phyloP scores from a whole-genome alignment of 2,329 filamentous ascomycete species.

The Emydomyces testavorans region DNA sequence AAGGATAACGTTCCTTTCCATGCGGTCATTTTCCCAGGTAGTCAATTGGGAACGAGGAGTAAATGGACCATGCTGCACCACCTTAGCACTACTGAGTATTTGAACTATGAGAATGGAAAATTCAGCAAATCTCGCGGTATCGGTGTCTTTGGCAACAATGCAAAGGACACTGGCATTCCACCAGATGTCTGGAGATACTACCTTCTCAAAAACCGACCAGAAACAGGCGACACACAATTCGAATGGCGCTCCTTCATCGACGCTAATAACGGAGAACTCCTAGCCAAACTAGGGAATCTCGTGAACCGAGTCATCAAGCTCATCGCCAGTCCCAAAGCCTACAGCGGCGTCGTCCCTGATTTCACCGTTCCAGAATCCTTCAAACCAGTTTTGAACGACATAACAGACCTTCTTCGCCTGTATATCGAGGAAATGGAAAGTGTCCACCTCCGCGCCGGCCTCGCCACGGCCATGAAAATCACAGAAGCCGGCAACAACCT shows the following conservation, averaged over 20 bases:
- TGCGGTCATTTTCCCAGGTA: constrained; percentile 71
- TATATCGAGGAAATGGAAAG: constrained; percentile 49
- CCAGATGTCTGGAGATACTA: constrained; percentile 77
- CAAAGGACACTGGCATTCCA: constrained; percentile 64
- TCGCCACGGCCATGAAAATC: constrained; percentile 45
- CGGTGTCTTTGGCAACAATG: constrained; percentile 74
- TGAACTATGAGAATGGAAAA: constrained; percentile 70
- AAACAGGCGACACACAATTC: constrained; percentile 69
- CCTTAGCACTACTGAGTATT: constrained; percentile 69
- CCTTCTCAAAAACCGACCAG: constrained; percentile 64
- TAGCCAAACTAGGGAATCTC: constrained; percentile 55
- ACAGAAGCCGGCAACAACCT: constrained; percentile 49
- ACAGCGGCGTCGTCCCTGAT: constrained; percentile 54
- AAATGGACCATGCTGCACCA: constrained; percentile 76
- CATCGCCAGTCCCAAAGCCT: constrained; percentile 54
- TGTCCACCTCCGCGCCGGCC: constrained; percentile 48
- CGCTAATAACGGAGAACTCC: constrained; percentile 67
- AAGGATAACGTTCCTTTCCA: constrained; percentile 73
- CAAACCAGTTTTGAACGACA: constrained; percentile 32
- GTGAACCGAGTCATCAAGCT: constrained; percentile 43
- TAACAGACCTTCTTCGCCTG: constrained; percentile 43
- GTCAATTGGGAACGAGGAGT: constrained; percentile 66
- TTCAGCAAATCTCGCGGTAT: constrained; percentile 76
- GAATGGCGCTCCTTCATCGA: constrained; percentile 67
- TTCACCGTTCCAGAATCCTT: constrained; percentile 34